These are phyloP conservation scores for Apiospora pterosperma DNA, from an alignment of 2,329 filamentous ascomycete species.

Conservation along the genomic window DNA sequence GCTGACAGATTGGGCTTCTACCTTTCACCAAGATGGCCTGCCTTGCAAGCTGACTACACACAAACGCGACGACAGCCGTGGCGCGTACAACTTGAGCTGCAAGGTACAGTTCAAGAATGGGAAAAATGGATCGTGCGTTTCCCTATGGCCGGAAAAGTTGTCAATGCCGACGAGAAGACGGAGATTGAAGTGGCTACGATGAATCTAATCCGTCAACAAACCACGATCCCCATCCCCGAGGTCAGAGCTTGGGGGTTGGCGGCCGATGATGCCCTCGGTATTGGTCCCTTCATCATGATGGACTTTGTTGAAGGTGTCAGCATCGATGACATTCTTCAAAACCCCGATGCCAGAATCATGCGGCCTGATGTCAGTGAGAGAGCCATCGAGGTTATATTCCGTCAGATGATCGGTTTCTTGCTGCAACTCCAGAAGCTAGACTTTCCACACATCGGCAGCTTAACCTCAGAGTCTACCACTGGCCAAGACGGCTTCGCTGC, in stretches of 20 bases:
- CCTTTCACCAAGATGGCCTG: no score
- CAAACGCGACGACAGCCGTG: slow-evolving; percentile 4
- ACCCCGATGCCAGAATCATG: no score
- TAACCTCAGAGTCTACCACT: no score
- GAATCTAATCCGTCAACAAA: slow-evolving; percentile 12
- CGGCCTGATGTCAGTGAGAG: no score
- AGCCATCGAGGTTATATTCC: neutral
- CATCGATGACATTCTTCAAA: slow-evolving; percentile 10
- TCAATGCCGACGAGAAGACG: slow-evolving; percentile 13
- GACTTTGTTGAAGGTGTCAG: slow-evolving; percentile 12
- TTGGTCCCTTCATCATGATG: slow-evolving; percentile 15
- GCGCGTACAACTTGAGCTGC: slow-evolving; percentile 4
- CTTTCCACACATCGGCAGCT: slow-evolving; percentile 1
- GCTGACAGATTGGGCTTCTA: no score
- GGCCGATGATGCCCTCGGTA: slow-evolving; percentile 11
- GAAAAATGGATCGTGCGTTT: slow-evolving; percentile 14
- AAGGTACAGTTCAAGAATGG: slow-evolving; percentile 8
- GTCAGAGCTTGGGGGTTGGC: slow-evolving; percentile 15
- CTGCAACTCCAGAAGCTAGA: neutral
- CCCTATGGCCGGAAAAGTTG: slow-evolving; percentile 10
- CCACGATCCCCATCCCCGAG: slow-evolving; percentile 13
- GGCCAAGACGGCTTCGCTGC: no score
- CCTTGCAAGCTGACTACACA: no score
- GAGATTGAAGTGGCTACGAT: slow-evolving; percentile 13
- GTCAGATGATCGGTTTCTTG: neutral